Base-by-base conservation (phyloP, 371 early-diverging fungal genomes). In the Mortierella sp. region DNA sequence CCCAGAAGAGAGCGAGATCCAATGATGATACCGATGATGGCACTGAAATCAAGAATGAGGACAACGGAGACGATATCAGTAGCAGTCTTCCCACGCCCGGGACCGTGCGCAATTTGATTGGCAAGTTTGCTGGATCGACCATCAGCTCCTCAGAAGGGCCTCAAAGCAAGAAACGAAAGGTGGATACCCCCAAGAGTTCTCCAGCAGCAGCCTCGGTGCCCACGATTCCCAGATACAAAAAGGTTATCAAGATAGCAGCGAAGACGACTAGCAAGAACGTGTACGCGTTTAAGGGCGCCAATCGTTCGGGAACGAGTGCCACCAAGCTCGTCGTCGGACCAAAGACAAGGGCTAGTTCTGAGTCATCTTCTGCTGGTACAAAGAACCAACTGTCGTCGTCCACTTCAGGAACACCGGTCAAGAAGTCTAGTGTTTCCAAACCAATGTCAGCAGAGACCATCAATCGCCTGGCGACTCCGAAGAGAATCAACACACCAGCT, bases 381-480 rank as follows among this genome's bases (percentile, higher is more conserved):
- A 28, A 16, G 2, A 26, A 21, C 27, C 51, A 30, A 50, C 51
- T 71, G n/a, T 61, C 80, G 19, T 43, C 81, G 26, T 60, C 57
- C 19, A 46, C 57, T 38, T 66, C 54, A 16, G 58, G 72, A 43
- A 55, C 54, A 13, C 63, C 58, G 42, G 63, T 24, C 51, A 62
- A 19, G 54, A 61, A 43, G 14, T 21, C 34, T 7, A 34, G 34
- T 10, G 10, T 10, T 34, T 34, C 54, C 3, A 64, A 42, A 50
- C 18, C 55, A 27, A 57, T 73, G 13, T 67, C 76, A 9, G 71
- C 54, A 10, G 76, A 67, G 24, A 70, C 69, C 27, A 69, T 76
- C 62, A 80, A 69, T 61, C 67, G 72, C 31, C 59, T 72, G 43
- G 66, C 78, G n/a, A 78, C 64, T 13, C 72, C 74, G 19, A 76